Evolutionary conservation across 2,329 filamentous ascomycete genomes (phyloP).

Genomic region (Dothidotthia symphoricarpi): DNA sequence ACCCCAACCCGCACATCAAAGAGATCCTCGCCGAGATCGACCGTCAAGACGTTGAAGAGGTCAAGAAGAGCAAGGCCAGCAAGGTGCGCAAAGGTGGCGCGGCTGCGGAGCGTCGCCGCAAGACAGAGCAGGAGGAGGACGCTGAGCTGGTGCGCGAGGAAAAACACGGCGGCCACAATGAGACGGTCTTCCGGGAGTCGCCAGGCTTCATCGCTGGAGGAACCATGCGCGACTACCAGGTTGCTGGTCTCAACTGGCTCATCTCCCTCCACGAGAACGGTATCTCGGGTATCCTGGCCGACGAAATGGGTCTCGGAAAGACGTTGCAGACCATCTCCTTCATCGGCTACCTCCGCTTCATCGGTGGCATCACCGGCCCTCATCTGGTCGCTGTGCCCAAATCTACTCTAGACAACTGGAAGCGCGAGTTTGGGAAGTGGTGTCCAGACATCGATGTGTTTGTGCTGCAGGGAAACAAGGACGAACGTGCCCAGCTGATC

Average conservation of each 20-base stretch:
- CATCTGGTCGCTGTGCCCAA: conserved; percentile 93
- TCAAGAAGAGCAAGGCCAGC: conserved; percentile 68
- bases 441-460: conserved; percentile 93
- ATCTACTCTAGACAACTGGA: conserved; percentile 98
- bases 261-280: conserved; percentile 97
- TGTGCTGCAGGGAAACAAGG: conserved; percentile 91
- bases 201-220: conserved; percentile 82
- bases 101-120: conserved; percentile 70
- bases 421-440: conserved; percentile 89
- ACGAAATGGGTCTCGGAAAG: conserved; percentile 98
- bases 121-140: conserved; percentile 97
- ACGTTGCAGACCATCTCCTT: conserved; percentile 97
- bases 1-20: conserved; percentile 90
- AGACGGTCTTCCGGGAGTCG: conserved; percentile 84
- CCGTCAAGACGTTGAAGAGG: conserved; percentile 77
- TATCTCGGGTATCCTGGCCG: conserved; percentile 95
- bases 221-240: conserved; percentile 92
- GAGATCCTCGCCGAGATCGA: conserved; percentile 95
- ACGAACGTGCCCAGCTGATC: conserved; percentile 84
- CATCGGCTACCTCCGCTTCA: conserved; percentile 87
- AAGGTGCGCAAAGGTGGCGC: conserved; percentile 81
- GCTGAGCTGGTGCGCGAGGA: conserved; percentile 84
- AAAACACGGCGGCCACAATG: conserved; percentile 78
- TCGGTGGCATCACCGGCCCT: conserved; percentile 84
- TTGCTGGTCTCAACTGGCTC: conserved; percentile 94